Percentiles rank a stretch among this genome's conserved stretches.
Evolutionary conservation across 352 stramenopile species (phyloP).

Genomic region (Globisporangium orthogonon): DNA sequence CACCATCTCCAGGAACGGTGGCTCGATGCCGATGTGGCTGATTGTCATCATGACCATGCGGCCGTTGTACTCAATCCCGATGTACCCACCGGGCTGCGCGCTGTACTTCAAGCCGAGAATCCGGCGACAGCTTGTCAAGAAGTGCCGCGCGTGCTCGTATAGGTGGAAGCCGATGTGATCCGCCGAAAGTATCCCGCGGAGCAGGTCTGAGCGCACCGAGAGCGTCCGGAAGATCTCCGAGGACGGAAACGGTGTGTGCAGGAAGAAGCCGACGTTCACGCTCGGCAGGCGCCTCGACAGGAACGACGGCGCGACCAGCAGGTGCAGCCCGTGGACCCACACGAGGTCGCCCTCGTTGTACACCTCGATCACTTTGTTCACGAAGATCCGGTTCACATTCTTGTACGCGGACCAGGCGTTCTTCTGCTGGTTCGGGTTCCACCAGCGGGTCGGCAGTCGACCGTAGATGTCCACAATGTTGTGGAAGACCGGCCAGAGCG

Average conservation of each 20-base stretch:
- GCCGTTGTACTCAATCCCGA: constrained; percentile 96
- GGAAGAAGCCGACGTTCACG: constrained; percentile 96
- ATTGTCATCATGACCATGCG: constrained; percentile 95
- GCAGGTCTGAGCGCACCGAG: constrained; percentile 93
- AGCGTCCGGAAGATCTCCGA: constrained; percentile 99
- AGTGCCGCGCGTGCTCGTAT: constrained; percentile 97
- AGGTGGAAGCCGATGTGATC: constrained; percentile 98
- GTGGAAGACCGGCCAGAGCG: constrained; percentile 97
- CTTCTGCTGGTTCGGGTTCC: constrained; percentile 77
- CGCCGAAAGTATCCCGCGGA: constrained; percentile 94
- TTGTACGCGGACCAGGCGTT: constrained; percentile 94
- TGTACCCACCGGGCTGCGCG: constrained; percentile 88
- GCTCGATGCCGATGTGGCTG: constrained; percentile 97
- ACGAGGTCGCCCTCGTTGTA: constrained; percentile 92
- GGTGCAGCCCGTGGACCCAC: constrained; percentile 97
- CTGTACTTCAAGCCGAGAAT: constrained; percentile 88
- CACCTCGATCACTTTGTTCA: constrained; percentile 90
- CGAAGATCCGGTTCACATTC: constrained; percentile 96
- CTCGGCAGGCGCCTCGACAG: constrained; percentile 87
- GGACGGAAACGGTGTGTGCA: constrained; percentile 99
- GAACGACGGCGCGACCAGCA: constrained; percentile 98
- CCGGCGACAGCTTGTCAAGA: constrained; percentile 93
- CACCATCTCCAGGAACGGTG: constrained; percentile 73
- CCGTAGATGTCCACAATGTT: constrained; percentile 98
- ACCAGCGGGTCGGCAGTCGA: constrained; percentile 71